phyloP scores from a whole-genome alignment of 2,329 filamentous ascomycete genomes.

The Fonsecaea pedrosoi region DNA sequence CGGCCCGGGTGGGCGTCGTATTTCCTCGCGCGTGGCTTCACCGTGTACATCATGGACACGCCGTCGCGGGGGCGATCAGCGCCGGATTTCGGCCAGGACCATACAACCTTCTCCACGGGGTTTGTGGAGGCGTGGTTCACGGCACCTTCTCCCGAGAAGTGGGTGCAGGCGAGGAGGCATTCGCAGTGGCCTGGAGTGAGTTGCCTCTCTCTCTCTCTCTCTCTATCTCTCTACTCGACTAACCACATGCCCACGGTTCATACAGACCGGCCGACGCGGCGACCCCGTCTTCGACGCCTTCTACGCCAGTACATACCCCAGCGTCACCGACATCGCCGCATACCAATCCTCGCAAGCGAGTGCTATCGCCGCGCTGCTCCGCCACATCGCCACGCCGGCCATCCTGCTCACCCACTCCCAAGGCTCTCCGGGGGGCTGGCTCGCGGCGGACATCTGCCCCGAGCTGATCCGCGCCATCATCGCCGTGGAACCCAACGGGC shows the following conservation, averaged over 20 bases:
- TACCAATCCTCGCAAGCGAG: background rate
- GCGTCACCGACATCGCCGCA: background rate
- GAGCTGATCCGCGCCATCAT: conserved; percentile 58
- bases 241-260: background rate
- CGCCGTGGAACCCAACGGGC: conserved; percentile 61
- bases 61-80: conserved; percentile 48
- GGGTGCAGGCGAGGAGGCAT: background rate
- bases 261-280: background rate
- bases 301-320: background rate
- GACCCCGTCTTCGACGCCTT: conserved; percentile 5
- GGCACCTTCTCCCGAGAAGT: background rate
- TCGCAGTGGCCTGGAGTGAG: conserved; percentile 4
- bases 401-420: conserved; percentile 61
- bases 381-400: conserved; percentile 50
- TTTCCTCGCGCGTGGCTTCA: conserved; percentile 55
- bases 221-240: too few relatives aligned
- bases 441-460: conserved; percentile 58
- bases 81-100: conserved; percentile 21
- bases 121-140: conserved; percentile 13
- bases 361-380: conserved; percentile 47
- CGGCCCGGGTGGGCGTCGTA: conserved; percentile 56
- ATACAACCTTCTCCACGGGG: conserved; percentile 4
- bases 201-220: background rate
- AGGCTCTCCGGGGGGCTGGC: conserved; percentile 55
- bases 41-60: conserved; percentile 54